Evolutionary conservation across 2,329 filamentous ascomycete species (phyloP), one percentile per base, ranked within the genome.

Genomic region (Thielaviopsis musarum): DNA sequence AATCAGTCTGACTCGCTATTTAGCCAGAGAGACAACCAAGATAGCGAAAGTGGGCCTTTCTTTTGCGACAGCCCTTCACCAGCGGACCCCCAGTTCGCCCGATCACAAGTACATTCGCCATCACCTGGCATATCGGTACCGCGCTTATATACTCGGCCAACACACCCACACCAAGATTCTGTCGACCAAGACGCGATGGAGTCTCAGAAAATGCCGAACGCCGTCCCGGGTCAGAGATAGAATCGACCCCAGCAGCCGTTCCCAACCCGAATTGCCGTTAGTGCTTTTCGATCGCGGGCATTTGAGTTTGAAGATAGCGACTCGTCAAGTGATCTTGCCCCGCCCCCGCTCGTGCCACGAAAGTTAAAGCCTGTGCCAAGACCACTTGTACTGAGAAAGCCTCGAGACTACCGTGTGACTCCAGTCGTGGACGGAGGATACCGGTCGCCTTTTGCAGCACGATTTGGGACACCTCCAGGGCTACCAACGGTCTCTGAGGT

Each of bases 211-310:
- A 45, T 45, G 15, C 15, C 38, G 15, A 45, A 45, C 17, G 57
- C 60, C 48, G 55, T 51, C 15, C 9, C 55, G 34, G 57, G 57
- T 54, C 57, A 59, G 54, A 61, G 60, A 61, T 61, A 61, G 60
- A 61, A 61, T 61, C 60, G 57, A 52, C 38, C 57, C 9, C 57
- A 61, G 49, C 57, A 59, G 34, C 54, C 48, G 38, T 56, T 54
- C 30, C 45, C 57, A 19, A 38, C 54, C 48, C 48, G 49, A 22
- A 45, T 53, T n/a, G 26, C 54, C 12, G 19, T 30, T 28, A 54
- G 15, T 15, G 55, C 57, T 21, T 48, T 57, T 52, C 52, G 57
- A 21, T 34, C 30, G 5, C 52, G 52, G 52, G 38, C 51, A 38
- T 61, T 58, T 52, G 52, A 51, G 52, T 61, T 58, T 41, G 22